Base-by-base conservation (phyloP, 2,329 filamentous ascomycete genomes). In the Aspergillus sp. region DNA sequence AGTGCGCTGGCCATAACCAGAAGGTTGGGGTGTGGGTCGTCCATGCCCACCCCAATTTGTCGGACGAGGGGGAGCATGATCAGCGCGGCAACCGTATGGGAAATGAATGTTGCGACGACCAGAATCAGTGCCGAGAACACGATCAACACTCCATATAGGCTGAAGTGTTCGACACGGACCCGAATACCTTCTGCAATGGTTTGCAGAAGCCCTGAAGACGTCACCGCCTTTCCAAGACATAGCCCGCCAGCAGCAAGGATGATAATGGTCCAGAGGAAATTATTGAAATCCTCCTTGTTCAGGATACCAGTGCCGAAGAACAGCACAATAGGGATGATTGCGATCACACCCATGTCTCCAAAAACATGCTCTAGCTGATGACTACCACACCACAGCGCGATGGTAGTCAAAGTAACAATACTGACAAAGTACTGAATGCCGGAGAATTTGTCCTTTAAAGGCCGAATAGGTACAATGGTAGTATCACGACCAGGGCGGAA, bases 261-360 rank as follows among this genome's bases (percentile, higher is more conserved):
- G 78, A 99, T 97, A 78, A 99, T 99, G 22, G 96, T 99, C 95
- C 95, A 99, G 45, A 97, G 90, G 78, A 99, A 99, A 78, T 99
- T 99, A 83, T 99, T 99, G 76, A 99, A 99, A 79, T 99, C 95
- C 79, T 98, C 95, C 79, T 98, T 99, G 53, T 93, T 98, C 34
- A 99, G 83, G 68, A 98, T 94, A 11, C 95, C 95, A 2, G 93
- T 93, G 58, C 95, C 95, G 71, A 99, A 99, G 84, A 99, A 99
- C 47, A 97, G 83, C 3, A 96, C 91, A 55, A 99, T 90, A 6
- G 95, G 95, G 63, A 99, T 92, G 73, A 99, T 96, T 61, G 95
- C 96, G 47, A 99, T 91, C 57, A 99, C 93, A 57, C 95, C 95
- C 95, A 99, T 99, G 74, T 99, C 94, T 58, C 95, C 95, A 72